These are phyloP conservation scores for Barbatosphaeria neglecta DNA, from an alignment of 495 filamentous ascomycete species.

Conservation along the genomic window DNA sequence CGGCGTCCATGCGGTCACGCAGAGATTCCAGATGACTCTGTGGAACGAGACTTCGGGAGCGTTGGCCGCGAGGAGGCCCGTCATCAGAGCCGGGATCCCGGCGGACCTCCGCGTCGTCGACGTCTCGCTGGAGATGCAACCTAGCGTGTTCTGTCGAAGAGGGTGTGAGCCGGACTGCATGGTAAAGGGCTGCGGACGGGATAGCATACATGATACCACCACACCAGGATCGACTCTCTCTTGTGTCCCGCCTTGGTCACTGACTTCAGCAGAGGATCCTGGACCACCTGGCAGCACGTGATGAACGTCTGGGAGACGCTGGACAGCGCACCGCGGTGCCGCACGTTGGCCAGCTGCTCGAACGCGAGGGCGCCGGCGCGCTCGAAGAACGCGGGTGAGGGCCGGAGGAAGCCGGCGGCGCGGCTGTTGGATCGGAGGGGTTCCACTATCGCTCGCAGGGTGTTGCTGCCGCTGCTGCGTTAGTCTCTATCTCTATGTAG, in stretches of 20 bases:
- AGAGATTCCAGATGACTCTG: slow-evolving; percentile 37
- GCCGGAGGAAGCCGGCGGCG: slow-evolving; percentile 17
- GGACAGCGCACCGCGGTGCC: slow-evolving; percentile 89
- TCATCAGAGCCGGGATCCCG: slow-evolving; percentile 75
- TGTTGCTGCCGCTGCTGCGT: slow-evolving; percentile 25
- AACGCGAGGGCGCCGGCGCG: slow-evolving; percentile 61
- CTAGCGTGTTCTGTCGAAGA: slow-evolving; percentile 41
- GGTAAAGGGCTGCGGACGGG: background rate
- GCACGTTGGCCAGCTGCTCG: slow-evolving; percentile 65
- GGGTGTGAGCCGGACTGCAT: slow-evolving; percentile 4
- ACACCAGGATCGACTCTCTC: slow-evolving; percentile 31
- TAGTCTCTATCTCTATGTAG: slow-evolving; percentile 8
- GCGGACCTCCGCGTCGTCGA: slow-evolving; percentile 87
- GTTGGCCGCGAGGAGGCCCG: slow-evolving; percentile 57
- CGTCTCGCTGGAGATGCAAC: slow-evolving; percentile 54
- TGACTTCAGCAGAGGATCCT: slow-evolving; percentile 28
- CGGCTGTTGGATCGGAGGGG: slow-evolving; percentile 22
- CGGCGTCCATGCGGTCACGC: slow-evolving; percentile 43
- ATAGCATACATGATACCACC: slow-evolving; percentile 59
- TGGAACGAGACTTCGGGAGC: slow-evolving; percentile 34
- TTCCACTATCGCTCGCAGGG: slow-evolving; percentile 44
- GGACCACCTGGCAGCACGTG: slow-evolving; percentile 52
- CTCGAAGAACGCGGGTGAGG: slow-evolving; percentile 33
- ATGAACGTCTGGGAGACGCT: slow-evolving; percentile 83
- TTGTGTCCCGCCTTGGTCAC: slow-evolving; percentile 18